These are phyloP conservation scores for Russula sp. DNA, from an alignment of 768 basidiomycete species.

Conservation along the genomic window DNA sequence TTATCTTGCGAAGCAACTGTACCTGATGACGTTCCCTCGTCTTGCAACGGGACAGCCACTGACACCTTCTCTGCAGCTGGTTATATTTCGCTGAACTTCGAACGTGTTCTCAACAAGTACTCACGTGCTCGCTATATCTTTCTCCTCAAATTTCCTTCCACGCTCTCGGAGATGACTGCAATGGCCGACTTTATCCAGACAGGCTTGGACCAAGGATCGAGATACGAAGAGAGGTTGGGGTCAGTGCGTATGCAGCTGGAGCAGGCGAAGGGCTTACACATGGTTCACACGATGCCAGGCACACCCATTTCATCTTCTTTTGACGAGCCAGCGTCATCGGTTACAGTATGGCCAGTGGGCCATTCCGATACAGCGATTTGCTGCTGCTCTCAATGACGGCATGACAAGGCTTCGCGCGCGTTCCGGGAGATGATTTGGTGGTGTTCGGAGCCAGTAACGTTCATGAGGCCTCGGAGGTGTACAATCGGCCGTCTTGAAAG, in stretches of 20 bases:
- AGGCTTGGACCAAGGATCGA: slow-evolving; percentile 52
- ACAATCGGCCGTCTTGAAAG: no score
- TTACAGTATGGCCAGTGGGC: slow-evolving; percentile 55
- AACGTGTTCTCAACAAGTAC: slow-evolving; percentile 52
- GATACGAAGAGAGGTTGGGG: slow-evolving; percentile 65
- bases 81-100: slow-evolving; percentile 79
- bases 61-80: slow-evolving; percentile 36
- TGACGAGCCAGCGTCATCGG: slow-evolving; percentile 71
- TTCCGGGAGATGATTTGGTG: slow-evolving; percentile 44
- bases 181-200: slow-evolving; percentile 63
- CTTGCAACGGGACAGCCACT: not conserved
- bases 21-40: not conserved
- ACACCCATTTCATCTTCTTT: slow-evolving; percentile 53
- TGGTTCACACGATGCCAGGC: slow-evolving; percentile 39
- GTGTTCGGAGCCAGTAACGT: slow-evolving; percentile 35
- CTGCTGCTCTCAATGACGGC: slow-evolving; percentile 43
- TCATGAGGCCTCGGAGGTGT: no score
- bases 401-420: slow-evolving; percentile 51
- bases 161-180: slow-evolving; percentile 68
- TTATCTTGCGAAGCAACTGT: not conserved
- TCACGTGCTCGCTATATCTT: slow-evolving; percentile 74
- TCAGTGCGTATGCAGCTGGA: slow-evolving; percentile 42
- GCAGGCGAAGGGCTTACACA: slow-evolving; percentile 46
- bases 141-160: slow-evolving; percentile 81
- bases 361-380: slow-evolving; percentile 57